These are phyloP conservation scores for Amaranthus tricolor DNA, from an alignment of 179 eudicot species.

Conservation along the genomic window DNA sequence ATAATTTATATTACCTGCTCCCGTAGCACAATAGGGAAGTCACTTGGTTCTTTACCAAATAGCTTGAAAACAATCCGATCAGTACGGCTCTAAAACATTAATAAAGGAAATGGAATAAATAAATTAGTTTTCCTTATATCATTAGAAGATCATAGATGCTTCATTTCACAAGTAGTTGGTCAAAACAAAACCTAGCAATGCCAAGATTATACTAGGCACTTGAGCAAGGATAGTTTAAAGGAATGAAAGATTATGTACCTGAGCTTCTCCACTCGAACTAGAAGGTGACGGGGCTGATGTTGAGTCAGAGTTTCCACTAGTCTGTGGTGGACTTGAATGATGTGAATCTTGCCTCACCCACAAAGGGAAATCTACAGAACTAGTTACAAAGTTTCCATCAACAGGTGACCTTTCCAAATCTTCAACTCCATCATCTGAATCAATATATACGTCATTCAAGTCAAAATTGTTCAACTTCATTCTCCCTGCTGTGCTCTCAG, in stretches of 20 bases:
- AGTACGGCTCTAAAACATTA: slow-evolving; percentile 40
- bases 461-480: slow-evolving; percentile 54
- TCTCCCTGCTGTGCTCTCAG: slow-evolving; percentile 37
- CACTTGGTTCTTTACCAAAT: slow-evolving; percentile 62
- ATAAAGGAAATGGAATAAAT: slow-evolving; percentile 4
- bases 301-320: slow-evolving; percentile 72
- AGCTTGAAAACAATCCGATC: slow-evolving; percentile 58
- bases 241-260: slow-evolving; percentile 38
- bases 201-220: not conserved
- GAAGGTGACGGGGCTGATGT: slow-evolving; percentile 69
- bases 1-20: slow-evolving; percentile 37
- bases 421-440: slow-evolving; percentile 62
- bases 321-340: slow-evolving; percentile 72
- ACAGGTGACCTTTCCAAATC: slow-evolving; percentile 43
- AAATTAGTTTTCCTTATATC: not conserved
- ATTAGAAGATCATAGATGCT: not conserved
- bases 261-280: slow-evolving; percentile 81
- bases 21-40: slow-evolving; percentile 46
- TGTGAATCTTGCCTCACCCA: slow-evolving; percentile 53
- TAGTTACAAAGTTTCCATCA: slow-evolving; percentile 30
- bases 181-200: not conserved
- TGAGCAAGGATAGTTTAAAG: not conserved
- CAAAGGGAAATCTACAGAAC: slow-evolving; percentile 37
- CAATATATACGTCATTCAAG: slow-evolving; percentile 67
- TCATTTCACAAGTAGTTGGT: not conserved